phyloP scores from a whole-genome alignment of 148 eudicot genomes.

The Silene uniflora region DNA sequence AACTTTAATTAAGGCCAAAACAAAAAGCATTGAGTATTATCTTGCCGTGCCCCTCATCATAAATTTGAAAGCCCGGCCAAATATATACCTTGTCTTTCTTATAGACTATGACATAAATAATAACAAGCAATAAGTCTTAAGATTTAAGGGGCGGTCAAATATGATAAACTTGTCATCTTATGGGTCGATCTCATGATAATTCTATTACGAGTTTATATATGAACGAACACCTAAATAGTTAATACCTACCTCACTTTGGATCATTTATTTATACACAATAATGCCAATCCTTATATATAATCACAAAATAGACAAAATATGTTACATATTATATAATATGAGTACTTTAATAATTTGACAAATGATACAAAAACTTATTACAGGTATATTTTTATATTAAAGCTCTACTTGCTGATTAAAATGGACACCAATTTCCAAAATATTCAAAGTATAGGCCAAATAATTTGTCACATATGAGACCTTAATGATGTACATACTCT shows the following conservation, averaged over 20 bases:
- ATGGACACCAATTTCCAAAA: not conserved
- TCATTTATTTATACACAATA: too few relatives aligned
- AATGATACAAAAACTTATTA: not conserved
- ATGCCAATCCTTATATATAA: not conserved
- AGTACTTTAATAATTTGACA: slow-evolving; percentile 1
- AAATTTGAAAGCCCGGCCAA: too few relatives aligned
- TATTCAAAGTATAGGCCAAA: slow-evolving; percentile 5
- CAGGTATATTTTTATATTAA: not conserved
- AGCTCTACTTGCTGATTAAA: not conserved
- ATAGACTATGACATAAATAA: too few relatives aligned
- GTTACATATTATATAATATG: not conserved
- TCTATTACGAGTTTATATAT: too few relatives aligned
- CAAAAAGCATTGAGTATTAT: too few relatives aligned
- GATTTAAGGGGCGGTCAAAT: not conserved
- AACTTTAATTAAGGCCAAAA: too few relatives aligned
- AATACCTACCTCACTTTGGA: too few relatives aligned
- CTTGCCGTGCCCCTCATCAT: too few relatives aligned
- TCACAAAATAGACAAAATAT: not conserved
- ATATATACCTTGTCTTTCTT: too few relatives aligned
- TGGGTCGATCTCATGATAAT: not conserved
- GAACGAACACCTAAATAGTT: too few relatives aligned
- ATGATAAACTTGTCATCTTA: too few relatives aligned
- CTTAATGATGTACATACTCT: not conserved
- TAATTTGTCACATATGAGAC: not conserved
- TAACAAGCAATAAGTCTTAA: not conserved